phyloP scores from a whole-genome alignment of 306 rosid genomes.

The Ceratonia siliqua region DNA sequence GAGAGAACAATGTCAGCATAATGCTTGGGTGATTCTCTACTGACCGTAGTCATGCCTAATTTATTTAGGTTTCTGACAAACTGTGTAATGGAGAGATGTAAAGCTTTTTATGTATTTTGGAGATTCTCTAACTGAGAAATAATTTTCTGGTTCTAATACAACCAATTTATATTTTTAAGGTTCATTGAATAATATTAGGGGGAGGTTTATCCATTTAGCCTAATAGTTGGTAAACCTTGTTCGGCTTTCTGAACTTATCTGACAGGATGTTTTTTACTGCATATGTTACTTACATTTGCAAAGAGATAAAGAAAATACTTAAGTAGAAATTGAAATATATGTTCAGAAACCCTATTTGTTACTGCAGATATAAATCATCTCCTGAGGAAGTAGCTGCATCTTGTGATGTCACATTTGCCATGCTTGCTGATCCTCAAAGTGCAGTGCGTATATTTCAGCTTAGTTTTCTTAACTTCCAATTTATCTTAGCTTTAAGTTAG shows the following conservation, averaged over 20 bases:
- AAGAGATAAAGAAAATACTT: conserved; percentile 1
- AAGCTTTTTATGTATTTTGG: not conserved
- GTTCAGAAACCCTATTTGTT: not conserved
- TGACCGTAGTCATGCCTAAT: not conserved
- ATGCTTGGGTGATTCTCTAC: not conserved
- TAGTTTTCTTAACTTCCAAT: conserved; percentile 13
- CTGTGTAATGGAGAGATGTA: not conserved
- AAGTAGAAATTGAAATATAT: conserved; percentile 4
- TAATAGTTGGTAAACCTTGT: not conserved
- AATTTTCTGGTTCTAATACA: not conserved
- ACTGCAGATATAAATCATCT: conserved; percentile 74
- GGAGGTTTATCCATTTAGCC: not conserved
- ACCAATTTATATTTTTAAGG: not conserved
- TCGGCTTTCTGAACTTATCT: not conserved
- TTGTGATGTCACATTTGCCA: conserved; percentile 93
- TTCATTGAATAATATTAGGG: not conserved
- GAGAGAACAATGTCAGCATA: not conserved
- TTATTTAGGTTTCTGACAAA: not conserved
- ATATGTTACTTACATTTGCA: not conserved
- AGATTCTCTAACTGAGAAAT: not conserved
- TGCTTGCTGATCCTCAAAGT: conserved; percentile 97
- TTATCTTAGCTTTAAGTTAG: conserved; percentile 17
- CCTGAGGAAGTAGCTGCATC: conserved; percentile 91
- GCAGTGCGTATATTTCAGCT: conserved; percentile 69
- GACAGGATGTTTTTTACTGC: not conserved